Base-by-base conservation (phyloP, 805 yeast genomes). In the Sugiyamaella smithiae region DNA sequence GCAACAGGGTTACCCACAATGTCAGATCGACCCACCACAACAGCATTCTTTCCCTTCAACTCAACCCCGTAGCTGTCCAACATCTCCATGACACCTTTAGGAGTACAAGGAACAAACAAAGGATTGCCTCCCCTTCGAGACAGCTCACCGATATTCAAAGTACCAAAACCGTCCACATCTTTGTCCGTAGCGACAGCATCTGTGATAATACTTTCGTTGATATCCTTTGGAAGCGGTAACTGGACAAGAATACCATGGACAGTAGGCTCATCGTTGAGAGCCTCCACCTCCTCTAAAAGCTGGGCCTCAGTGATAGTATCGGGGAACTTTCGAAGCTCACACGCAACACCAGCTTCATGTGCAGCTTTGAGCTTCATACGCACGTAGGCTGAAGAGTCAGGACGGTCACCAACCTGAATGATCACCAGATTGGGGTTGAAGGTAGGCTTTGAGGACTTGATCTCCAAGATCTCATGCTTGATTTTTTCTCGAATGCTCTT, bases 1-100 rank as follows among this genome's bases (percentile, higher is more conserved):
- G 97, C 85, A 11, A 90, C 89, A 33, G 99, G 99, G 43, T 85
- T 81, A 49, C 99, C 99, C 32, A 91, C 99, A 59, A 91, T 91
- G 65, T 93, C 97, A 17, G 96, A 86, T 65, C 98, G 80, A 47
- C 99, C 98, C 52, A 93, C 73, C 19, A 91, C 98, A 50, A 90
- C 96, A 16, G 95, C 96, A 53, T 77, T 77, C 59, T 87, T 80
- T 49, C 97, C 97, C n/a, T 78, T 66, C 50, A 89, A 70, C 26
- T 72, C 68, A 22, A 88, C 79, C 6, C 84, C 81, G 43, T 87
- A 78, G 55, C 82, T 76, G 58, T 84, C 79, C 61, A 91, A 74
- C 61, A 91, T 72, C 61, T 82, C 85, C 73, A 91, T 83, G 60
- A 89, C 80, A 50, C 99, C 99, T 69, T 84, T 82, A 48, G 99